phyloP scores from a whole-genome alignment of 2,329 filamentous ascomycete species.

The Aspergillus texensis region DNA sequence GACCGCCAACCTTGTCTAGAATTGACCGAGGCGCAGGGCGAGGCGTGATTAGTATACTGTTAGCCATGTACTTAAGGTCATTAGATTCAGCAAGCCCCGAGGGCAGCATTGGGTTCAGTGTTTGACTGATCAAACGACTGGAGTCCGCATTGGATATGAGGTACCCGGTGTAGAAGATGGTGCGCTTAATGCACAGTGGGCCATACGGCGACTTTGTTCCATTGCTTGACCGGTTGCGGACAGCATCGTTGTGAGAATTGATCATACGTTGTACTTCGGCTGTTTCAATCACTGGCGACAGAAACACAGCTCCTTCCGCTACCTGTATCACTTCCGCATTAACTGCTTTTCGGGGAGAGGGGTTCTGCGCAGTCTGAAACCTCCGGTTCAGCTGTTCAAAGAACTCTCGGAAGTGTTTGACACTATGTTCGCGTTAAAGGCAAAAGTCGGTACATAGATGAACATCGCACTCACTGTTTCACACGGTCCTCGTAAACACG shows the following conservation, averaged over 20 bases:
- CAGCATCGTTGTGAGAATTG: constrained; percentile 72
- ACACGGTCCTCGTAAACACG: constrained; percentile 66
- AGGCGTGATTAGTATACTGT: constrained; percentile 87
- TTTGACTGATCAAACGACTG: constrained; percentile 65
- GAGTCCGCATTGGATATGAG: constrained; percentile 74
- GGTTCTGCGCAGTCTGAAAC: constrained; percentile 45
- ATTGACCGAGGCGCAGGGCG: constrained; percentile 72
- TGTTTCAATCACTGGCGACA: constrained; percentile 78
- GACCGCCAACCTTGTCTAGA: constrained; percentile 81
- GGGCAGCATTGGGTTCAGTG: constrained; percentile 64
- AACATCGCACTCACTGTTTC: constrained; percentile 53
- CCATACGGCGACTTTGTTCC: constrained; percentile 47
- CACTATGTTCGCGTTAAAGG: constrained; percentile 45
- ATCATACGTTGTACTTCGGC: constrained; percentile 87
- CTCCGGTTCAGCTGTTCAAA: constrained; percentile 74
- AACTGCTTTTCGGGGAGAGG: constrained; percentile 65
- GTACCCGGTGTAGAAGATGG: constrained; percentile 90
- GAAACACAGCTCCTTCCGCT: constrained; percentile 69
- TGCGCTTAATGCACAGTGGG: constrained; percentile 75
- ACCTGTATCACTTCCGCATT: constrained; percentile 83
- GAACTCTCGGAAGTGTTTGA: constrained; percentile 82
- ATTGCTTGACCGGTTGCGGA: constrained; percentile 36
- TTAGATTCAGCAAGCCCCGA: constrained; percentile 61
- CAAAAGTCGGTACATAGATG: not conserved
- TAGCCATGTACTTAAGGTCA: constrained; percentile 80